Evolutionary conservation across 2,329 filamentous ascomycete species (phyloP).

Genomic region (Gaeumannomyces sp.): DNA sequence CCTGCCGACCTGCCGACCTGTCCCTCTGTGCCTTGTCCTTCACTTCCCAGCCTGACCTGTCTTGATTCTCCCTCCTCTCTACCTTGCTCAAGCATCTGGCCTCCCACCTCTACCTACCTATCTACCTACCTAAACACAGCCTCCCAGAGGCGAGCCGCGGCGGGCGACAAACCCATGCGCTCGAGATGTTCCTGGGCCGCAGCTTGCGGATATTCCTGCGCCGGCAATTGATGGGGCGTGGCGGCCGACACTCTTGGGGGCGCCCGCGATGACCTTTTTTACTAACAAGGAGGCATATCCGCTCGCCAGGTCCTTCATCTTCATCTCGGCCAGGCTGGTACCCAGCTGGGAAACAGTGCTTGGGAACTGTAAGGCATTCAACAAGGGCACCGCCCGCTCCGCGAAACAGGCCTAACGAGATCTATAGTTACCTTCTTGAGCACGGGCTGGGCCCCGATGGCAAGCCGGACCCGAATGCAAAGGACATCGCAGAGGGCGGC

Average conservation of each 20-base stretch:
- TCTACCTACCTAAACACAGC: not conserved
- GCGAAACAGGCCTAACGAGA: not conserved
- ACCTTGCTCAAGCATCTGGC: not conserved
- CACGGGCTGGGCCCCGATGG: conserved; percentile 63
- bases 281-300: conserved; percentile 8
- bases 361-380: conserved; percentile 61
- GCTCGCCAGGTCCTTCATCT: conserved; percentile 51
- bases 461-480: conserved; percentile 53
- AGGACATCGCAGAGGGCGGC: conserved; percentile 54
- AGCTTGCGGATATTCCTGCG: too few species aligned
- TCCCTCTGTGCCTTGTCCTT: not conserved
- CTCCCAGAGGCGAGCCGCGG: too few species aligned
- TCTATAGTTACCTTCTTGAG: conserved; percentile 61
- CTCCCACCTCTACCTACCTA: conserved; percentile 1
- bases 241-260: too few species aligned
- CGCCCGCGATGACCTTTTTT: conserved; percentile 9
- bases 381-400: not conserved
- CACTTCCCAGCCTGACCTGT: not conserved
- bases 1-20: not conserved
- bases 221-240: too few species aligned
- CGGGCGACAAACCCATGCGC: too few species aligned
- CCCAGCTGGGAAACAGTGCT: conserved; percentile 68
- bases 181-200: too few species aligned
- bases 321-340: conserved; percentile 63
- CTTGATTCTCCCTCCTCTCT: not conserved